Conservation (phyloP, 108 stramenopile species). For the Ochromonas danica region DNA sequence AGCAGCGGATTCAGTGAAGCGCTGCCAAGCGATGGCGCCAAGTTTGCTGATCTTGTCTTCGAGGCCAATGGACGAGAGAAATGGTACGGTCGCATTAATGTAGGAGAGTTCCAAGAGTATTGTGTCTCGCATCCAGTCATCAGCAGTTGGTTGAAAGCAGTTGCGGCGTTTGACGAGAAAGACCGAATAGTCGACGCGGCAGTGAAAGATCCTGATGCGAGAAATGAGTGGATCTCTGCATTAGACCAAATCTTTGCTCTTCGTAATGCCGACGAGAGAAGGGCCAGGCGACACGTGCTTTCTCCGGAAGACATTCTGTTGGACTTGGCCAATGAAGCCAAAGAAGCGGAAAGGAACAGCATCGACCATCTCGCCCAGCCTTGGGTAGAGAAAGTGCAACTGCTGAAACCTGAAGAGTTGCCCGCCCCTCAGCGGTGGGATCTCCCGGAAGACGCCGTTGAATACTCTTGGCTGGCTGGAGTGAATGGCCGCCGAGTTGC, state of each 20-base stretch:
- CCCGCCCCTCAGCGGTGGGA: slow-evolving; percentile 1
- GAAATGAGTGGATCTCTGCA: not conserved
- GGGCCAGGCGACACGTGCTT: too few relatives aligned
- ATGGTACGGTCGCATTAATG: not conserved
- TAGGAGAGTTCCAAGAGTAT: slow-evolving; percentile 1
- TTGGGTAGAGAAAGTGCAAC: not conserved
- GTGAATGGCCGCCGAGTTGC: not conserved
- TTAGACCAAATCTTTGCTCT: not conserved
- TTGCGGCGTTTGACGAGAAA: not conserved
- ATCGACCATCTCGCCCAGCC: too few relatives aligned
- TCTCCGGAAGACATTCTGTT: too few relatives aligned
- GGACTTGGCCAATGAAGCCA: too few relatives aligned
- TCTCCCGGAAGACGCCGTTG: slow-evolving; percentile 10
- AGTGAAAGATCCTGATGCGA: not conserved
- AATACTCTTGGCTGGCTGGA: not conserved
- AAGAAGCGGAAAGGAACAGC: too few relatives aligned
- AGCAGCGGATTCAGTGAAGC: not conserved
- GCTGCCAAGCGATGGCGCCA: not conserved
- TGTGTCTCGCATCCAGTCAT: slow-evolving; percentile 20
- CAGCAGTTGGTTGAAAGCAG: slow-evolving; percentile 19
- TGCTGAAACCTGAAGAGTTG: slow-evolving; percentile 22
- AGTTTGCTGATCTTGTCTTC: slow-evolving; percentile 23
- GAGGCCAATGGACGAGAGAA: not conserved
- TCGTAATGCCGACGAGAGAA: too few relatives aligned
- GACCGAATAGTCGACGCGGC: not conserved